Evolutionary conservation across 768 basidiomycete genomes (phyloP).

Genomic region (Tricholoma matsutake): DNA sequence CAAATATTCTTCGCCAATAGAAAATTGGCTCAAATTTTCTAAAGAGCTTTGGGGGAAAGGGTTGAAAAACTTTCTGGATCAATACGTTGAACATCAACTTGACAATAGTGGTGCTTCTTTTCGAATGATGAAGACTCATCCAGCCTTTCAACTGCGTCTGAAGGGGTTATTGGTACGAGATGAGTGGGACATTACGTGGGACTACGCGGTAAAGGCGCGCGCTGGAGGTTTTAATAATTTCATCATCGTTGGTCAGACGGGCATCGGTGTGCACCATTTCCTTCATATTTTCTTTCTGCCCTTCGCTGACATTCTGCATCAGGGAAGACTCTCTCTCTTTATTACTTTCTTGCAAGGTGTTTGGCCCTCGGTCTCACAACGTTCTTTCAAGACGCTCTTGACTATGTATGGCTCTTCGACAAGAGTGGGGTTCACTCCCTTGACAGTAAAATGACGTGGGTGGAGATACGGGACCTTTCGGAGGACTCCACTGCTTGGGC

Average conservation of each 20-base stretch:
- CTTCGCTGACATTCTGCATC: not conserved
- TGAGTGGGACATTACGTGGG: not conserved
- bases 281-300: not conserved
- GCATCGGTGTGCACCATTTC: not conserved
- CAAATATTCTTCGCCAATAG: not conserved
- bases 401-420: not conserved
- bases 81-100: not conserved
- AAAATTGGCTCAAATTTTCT: not conserved
- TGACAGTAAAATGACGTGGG: not conserved
- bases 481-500: not conserved
- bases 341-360: not conserved
- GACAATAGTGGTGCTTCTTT: not conserved
- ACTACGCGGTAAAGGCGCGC: not conserved
- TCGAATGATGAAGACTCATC: not conserved
- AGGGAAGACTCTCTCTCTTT: not conserved
- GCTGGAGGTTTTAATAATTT: not conserved
- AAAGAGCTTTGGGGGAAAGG: not conserved
- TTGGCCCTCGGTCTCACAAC: no score
- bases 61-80: not conserved
- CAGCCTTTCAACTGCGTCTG: not conserved
- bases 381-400: not conserved
- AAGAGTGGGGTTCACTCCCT: not conserved
- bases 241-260: not conserved
- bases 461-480: not conserved
- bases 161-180: not conserved